Base-by-base conservation (phyloP, 805 yeast genomes). In the Kregervanrija delftensis region DNA sequence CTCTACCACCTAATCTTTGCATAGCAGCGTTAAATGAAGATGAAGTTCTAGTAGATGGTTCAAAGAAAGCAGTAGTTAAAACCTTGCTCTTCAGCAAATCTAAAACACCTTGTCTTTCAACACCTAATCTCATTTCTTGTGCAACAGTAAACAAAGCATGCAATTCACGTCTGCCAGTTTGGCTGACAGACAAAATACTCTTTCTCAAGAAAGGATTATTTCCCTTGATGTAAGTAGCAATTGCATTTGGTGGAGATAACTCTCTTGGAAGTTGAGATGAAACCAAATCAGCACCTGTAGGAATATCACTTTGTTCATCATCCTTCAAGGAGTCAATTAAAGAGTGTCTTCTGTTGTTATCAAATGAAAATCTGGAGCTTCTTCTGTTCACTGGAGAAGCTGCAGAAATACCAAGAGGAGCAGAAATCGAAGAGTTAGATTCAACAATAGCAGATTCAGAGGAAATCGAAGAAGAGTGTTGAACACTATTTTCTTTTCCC, bases 1-100 rank as follows among this genome's bases (percentile, higher is more conserved):
- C 96, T 68, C 96, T 81, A 63, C 99, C 99, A 66, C 99, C 99
- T 58, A 93, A 76, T 72, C 99, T 86, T 74, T 93, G 98, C 99
- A 93, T 93, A 49, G 99, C 99, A 57, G 96, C 96, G 65, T 93
- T 96, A 64, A 95, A 95, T 1, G 98, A 93, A 16, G 97, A 81
- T 14, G 95, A 80, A 32, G 99, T 93, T 70, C 99, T 80, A 35
- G 99, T 95, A 5, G 96, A 88, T 55, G 99, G 99, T 72, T 93
- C 99, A 67, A 89, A 93, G 74, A 93, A 93, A 73, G 93, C 83
- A 10, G 98, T 95, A 40, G 96, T 87, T 59, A 93, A 74, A 45
- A 93, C 81, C 59, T 95, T 82, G 48, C 98, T 96, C 65, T 83
- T 79, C 71, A 93, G 77, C 50, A 93, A 68, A 65, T 91, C 96